Base-by-base conservation (phyloP, 306 rosid genomes). In the Macrotyloma uniflorum region DNA sequence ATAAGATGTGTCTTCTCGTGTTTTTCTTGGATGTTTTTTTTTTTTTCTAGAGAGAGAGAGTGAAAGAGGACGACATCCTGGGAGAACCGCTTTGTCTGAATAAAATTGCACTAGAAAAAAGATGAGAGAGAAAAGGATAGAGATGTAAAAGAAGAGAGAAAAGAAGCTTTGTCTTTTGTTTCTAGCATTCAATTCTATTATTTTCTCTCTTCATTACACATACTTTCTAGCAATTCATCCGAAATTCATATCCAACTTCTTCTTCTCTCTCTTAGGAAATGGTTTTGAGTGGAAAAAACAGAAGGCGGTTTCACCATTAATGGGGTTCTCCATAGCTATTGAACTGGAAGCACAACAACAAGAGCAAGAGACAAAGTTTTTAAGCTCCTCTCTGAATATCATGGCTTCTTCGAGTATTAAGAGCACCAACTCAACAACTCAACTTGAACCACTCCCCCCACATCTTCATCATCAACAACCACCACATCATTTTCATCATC, bases 381-480 rank as follows among this genome's bases (percentile, higher is more conserved):
- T 70, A 51, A 77, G 53, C 54, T 38, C 79, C 57, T 59, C 85
- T 81, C 15, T 36, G 63, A 68, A 45, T 80, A 82, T 64, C 86
- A 90, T 87, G 97, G 89, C 89, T 84, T 92, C 97, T 84, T 92
- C 97, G 5, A 57, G 72, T 80, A 57, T 83, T 20, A 85, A 91
- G 58, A 83, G 67, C 78, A 80, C 61, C 89, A 79, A 80, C 70
- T 85, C 79, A 75, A 70, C 82, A n/a, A 24, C 66, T 65, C 88
- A 77, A 28, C 84, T 63, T 20, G 87, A 85, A 64, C 87, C 85
- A 12, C 87, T 72, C 4, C 87, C 74, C 3, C 89, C 77, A 67
- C n/a, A 38, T 38, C 71, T 40, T 38, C 85, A 75, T 18, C 74
- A 26, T 3, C 84, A 59, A 1, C 80, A 62, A 8, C 82, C 72